These are phyloP conservation scores for Acanthamoeba healyi DNA, from an alignment of 208 protist species.

Conservation along the genomic window DNA sequence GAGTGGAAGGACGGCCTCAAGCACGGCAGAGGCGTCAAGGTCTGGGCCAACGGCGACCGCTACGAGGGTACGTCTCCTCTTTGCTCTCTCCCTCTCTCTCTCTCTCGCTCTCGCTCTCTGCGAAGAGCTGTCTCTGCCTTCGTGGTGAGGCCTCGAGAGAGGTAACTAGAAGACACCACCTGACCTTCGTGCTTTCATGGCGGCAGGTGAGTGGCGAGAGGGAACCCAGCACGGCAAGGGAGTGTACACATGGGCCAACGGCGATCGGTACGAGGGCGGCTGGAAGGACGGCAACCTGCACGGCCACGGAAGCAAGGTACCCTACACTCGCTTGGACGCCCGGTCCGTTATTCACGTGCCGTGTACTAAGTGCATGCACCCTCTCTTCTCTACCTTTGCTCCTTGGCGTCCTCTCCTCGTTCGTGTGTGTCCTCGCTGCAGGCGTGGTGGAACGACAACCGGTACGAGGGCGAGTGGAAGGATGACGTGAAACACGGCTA, in stretches of 20 bases:
- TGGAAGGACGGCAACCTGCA: constrained; percentile 54
- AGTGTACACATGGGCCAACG: constrained; percentile 41
- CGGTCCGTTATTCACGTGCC: no score
- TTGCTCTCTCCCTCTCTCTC: no score
- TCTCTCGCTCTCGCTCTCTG: no score
- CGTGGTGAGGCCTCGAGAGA: no score
- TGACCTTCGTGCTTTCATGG: no score
- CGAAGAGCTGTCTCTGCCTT: no score
- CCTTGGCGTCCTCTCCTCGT: neutral
- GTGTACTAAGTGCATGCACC: neutral
- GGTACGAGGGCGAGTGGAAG: constrained; percentile 54
- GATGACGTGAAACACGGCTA: constrained; percentile 43
- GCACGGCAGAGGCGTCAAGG: constrained; percentile 51
- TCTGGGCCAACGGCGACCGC: constrained; percentile 54
- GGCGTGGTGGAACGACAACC: constrained; percentile 53
- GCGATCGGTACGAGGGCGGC: constrained; percentile 33
- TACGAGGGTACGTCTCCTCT: no score
- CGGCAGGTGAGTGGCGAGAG: constrained; percentile 53
- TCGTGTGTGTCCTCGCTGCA: neutral
- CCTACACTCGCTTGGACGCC: no score
- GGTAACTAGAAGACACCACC: no score
- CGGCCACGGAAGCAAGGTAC: neutral
- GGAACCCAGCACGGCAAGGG: constrained; percentile 44
- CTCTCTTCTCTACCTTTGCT: no score
- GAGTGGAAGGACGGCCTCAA: constrained; percentile 67